Evolutionary conservation across 306 rosid genomes (phyloP).

Genomic region (Cercis canadensis): DNA sequence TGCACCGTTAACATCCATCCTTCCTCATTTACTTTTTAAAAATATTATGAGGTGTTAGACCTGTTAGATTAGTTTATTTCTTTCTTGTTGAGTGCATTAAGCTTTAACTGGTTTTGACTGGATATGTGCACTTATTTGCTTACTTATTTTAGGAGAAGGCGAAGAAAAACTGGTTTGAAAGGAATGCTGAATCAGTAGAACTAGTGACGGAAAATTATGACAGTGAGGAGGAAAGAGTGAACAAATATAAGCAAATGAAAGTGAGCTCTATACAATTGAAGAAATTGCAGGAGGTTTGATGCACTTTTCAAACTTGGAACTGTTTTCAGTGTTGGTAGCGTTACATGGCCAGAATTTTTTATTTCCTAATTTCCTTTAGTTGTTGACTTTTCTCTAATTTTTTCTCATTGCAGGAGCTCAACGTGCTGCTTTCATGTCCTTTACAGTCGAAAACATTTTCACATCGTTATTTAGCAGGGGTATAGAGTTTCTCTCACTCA

Average conservation of each 20-base stretch:
- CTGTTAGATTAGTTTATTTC: neutral
- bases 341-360: neutral
- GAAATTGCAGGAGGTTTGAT: slow-evolving; percentile 74
- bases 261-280: slow-evolving; percentile 62
- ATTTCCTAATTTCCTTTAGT: neutral
- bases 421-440: slow-evolving; percentile 71
- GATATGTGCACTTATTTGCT: slow-evolving; percentile 11
- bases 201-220: slow-evolving; percentile 64
- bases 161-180: slow-evolving; percentile 80
- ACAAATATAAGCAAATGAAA: slow-evolving; percentile 69
- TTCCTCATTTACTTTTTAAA: slow-evolving; percentile 14
- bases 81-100: neutral
- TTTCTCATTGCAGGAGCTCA: slow-evolving; percentile 71
- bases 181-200: slow-evolving; percentile 79
- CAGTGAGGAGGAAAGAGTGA: slow-evolving; percentile 85
- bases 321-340: neutral
- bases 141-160: slow-evolving; percentile 66
- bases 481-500: slow-evolving; percentile 37
- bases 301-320: neutral
- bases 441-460: slow-evolving; percentile 85
- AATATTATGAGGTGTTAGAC: slow-evolving; percentile 1
- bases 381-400: slow-evolving; percentile 16
- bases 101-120: slow-evolving; percentile 24
- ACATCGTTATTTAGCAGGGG: slow-evolving; percentile 91
- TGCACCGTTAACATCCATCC: neutral